Conservation (phyloP, 2,329 filamentous ascomycete species). For the Xylaria sp. region DNA sequence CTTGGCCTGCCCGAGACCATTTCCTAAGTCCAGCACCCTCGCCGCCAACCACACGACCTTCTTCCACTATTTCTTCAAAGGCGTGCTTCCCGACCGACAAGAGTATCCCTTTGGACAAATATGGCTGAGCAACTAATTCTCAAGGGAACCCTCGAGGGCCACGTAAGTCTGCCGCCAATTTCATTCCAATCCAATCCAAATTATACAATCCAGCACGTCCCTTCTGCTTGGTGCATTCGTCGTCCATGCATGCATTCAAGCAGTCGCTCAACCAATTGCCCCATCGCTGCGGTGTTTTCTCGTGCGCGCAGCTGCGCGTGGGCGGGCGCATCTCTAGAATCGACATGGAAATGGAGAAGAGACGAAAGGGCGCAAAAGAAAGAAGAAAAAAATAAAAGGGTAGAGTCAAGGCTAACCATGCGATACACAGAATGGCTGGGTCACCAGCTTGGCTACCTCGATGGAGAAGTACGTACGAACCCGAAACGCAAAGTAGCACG, state of each 20-base stretch:
- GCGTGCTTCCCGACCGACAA: slow-evolving; percentile 45
- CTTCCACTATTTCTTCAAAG: slow-evolving; percentile 50
- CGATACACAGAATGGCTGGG: slow-evolving; percentile 84
- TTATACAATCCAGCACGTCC: neutral
- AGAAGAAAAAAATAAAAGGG: neutral
- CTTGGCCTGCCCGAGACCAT: slow-evolving; percentile 28
- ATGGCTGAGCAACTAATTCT: slow-evolving; percentile 97
- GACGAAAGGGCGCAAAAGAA: neutral
- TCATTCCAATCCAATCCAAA: neutral
- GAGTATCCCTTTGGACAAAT: slow-evolving; percentile 55
- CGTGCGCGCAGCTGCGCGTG: neutral
- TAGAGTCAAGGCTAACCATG: slow-evolving; percentile 15
- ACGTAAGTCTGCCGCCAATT: slow-evolving; percentile 68
- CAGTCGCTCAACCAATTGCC: neutral
- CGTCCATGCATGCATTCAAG: neutral
- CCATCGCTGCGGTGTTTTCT: neutral
- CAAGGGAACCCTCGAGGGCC: slow-evolving; percentile 97
- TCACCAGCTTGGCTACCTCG: slow-evolving; percentile 97
- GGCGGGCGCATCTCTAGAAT: slow-evolving; percentile 17
- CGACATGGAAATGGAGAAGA: neutral
- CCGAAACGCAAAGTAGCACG: slow-evolving; percentile 4
- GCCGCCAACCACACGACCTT: slow-evolving; percentile 43
- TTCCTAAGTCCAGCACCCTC: slow-evolving; percentile 40
- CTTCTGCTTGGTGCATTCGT: neutral
- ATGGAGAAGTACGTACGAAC: slow-evolving; percentile 87